A percentile compares a stretch with the other conserved stretches of the same genome.
These are phyloP conservation scores for Dendrobium catenatum DNA, from an alignment of 106 monocot genomes.

Conservation along the genomic window DNA sequence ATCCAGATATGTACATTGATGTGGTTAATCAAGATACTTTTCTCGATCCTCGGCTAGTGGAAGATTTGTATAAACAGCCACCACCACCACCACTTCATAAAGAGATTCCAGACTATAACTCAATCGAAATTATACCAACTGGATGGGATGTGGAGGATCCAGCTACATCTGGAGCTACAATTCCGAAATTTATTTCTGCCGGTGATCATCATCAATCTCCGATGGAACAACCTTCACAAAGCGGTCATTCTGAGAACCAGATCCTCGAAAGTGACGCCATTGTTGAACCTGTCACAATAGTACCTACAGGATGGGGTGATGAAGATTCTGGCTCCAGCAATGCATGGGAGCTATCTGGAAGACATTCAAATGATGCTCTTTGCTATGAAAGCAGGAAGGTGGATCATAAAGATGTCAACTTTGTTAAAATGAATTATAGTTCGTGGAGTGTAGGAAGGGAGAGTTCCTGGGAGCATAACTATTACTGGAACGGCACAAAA, in stretches of 20 bases:
- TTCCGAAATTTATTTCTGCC: neutral
- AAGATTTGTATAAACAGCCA: slow-evolving; percentile 32
- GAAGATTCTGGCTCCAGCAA: neutral
- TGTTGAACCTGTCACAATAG: neutral
- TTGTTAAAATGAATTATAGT: neutral
- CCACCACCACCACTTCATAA: neutral
- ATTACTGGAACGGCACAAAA: neutral
- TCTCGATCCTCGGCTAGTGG: slow-evolving; percentile 37
- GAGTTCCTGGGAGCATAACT: neutral
- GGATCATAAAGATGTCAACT: neutral
- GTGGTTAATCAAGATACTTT: slow-evolving; percentile 24
- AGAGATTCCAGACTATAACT: neutral
- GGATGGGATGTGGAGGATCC: slow-evolving; percentile 10
- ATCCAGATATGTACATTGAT: slow-evolving; percentile 45
- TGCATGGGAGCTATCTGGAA: too few relatives aligned
- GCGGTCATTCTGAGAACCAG: neutral
- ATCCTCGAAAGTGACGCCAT: neutral
- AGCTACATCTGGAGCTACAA: neutral
- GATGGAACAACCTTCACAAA: neutral
- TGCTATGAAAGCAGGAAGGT: neutral
- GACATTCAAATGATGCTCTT: too few relatives aligned
- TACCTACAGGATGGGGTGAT: slow-evolving; percentile 8
- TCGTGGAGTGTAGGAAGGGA: neutral
- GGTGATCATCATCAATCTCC: neutral
- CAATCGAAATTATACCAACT: neutral